A percentile compares a stretch with the other conserved stretches of the same genome.
Evolutionary conservation across 257 asterid species (phyloP).

Genomic region (Fraxinus americana): DNA sequence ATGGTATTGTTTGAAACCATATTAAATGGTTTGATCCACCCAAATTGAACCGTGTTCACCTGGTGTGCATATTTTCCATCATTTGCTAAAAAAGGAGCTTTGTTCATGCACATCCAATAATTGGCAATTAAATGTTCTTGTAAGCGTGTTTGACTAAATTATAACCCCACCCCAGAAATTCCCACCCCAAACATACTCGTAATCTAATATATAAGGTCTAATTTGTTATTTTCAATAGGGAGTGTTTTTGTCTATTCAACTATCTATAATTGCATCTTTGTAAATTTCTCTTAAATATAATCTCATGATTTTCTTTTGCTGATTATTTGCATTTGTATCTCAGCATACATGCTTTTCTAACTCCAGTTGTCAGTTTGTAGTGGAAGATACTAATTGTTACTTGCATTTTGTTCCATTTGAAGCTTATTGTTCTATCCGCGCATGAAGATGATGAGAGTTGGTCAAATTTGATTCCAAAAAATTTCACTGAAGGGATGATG

Average conservation of each 20-base stretch:
- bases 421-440: conserved; percentile 40
- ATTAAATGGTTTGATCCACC: too few relatives aligned
- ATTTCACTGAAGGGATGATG: conserved; percentile 28
- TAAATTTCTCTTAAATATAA: too few relatives aligned
- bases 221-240: neutral
- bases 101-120: too few relatives aligned
- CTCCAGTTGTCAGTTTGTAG: neutral
- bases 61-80: too few relatives aligned
- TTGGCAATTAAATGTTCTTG: too few relatives aligned
- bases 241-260: neutral
- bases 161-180: neutral
- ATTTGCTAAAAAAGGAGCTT: too few relatives aligned
- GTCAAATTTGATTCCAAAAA: conserved; percentile 30
- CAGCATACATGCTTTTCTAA: neutral
- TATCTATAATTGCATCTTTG: too few relatives aligned
- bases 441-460: conserved; percentile 29
- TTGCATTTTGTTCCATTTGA: conserved; percentile 37
- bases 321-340: neutral
- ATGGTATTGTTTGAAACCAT: too few relatives aligned
- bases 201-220: neutral
- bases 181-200: neutral
- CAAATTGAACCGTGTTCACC: too few relatives aligned
- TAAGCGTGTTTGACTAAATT: too few relatives aligned
- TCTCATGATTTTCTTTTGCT: neutral
- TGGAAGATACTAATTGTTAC: conserved; percentile 17